A percentile compares a stretch with the other conserved stretches of the same genome.
These are phyloP conservation scores for Trametopsis cervina DNA, from an alignment of 768 basidiomycete genomes.

Conservation along the genomic window DNA sequence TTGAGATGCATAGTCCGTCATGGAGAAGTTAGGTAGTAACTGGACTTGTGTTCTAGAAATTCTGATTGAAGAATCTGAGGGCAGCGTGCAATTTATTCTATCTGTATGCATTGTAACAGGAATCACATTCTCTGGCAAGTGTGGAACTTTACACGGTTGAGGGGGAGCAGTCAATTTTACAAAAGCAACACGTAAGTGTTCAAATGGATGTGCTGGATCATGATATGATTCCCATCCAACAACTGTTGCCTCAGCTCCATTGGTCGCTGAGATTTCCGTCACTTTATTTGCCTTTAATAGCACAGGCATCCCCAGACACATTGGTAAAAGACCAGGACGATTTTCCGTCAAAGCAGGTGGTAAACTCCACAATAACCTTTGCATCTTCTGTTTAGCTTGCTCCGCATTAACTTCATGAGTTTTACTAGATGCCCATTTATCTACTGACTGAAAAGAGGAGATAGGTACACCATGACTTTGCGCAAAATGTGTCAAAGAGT, in stretches of 20 bases:
- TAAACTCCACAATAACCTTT: too few species aligned
- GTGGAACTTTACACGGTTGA: too few species aligned
- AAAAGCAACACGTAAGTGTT: too few species aligned
- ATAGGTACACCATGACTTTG: too few species aligned
- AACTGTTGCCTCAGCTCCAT: too few species aligned
- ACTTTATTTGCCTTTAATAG: slow-evolving; percentile 18
- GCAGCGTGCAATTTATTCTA: slow-evolving; percentile 5
- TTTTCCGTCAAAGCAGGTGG: slow-evolving; percentile 13
- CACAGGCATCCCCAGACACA: slow-evolving; percentile 20
- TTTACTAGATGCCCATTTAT: too few species aligned
- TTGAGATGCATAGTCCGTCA: slow-evolving; percentile 20
- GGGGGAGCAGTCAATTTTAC: too few species aligned
- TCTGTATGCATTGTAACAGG: slow-evolving; percentile 6
- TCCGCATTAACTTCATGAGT: too few species aligned
- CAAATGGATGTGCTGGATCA: too few species aligned
- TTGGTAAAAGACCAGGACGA: slow-evolving; percentile 12
- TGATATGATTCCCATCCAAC: slow-evolving; percentile 8
- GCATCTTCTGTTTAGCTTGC: too few species aligned
- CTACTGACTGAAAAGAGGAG: too few species aligned
- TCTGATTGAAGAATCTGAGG: not conserved
- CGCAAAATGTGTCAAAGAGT: slow-evolving; percentile 26
- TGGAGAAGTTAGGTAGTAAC: slow-evolving; percentile 18
- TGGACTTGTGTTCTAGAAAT: slow-evolving; percentile 11
- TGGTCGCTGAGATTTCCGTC: too few species aligned
- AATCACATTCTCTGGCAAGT: slow-evolving; percentile 16